Base-by-base conservation (phyloP, 257 asterid species). In the Orobanche coerulescens region DNA sequence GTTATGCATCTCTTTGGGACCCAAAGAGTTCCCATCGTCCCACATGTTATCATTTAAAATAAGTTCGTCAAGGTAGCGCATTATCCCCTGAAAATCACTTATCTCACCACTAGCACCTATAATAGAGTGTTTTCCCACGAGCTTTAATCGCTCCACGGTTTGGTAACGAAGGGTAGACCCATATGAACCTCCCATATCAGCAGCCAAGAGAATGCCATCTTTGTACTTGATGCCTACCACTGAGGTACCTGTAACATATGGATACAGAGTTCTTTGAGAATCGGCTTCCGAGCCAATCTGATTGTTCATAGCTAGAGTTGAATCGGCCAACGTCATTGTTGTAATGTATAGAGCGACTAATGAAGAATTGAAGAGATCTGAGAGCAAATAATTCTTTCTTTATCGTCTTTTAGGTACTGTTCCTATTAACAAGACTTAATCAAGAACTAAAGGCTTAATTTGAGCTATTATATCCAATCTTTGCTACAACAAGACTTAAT, bases 111-210 rank as follows among this genome's bases (percentile, higher is more conserved):
- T 88, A 58, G 94, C 98, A 67, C 98, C 98, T 58, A 92, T 81
- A 56, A 92, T 82, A 40, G 98, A 88, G 76, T 92, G 98, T 33
- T 88, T 92, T 36, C 99, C 99, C 42, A 93, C 96, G n/a, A 88
- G 65, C 81, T 89, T 85, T 68, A 93, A 57, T 63, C 97, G 89
- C 67, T 89, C 96, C 76, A 93, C 92, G 37, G 90, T 80, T 81
- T 93, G 89, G 92, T 93, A 86, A 9, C 97, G 95, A 51, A 93
- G 79, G 16, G 99, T 93, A 58, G 99, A 93, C 12, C 99, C 97
- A 52, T 93, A 93, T 15, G 97, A 93, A 67, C 98, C 99, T 93
- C 99, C 99, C 96, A 89, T 86, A 70, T 89, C 97, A 71, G 95
- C 86, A 51, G 84, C 94, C 82, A 93, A 53, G 58, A 93, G 94